Evolutionary conservation across 148 eudicot genomes (phyloP), one percentile per base, ranked within the genome.

Genomic region (Mesembryanthemum crystallinum): DNA sequence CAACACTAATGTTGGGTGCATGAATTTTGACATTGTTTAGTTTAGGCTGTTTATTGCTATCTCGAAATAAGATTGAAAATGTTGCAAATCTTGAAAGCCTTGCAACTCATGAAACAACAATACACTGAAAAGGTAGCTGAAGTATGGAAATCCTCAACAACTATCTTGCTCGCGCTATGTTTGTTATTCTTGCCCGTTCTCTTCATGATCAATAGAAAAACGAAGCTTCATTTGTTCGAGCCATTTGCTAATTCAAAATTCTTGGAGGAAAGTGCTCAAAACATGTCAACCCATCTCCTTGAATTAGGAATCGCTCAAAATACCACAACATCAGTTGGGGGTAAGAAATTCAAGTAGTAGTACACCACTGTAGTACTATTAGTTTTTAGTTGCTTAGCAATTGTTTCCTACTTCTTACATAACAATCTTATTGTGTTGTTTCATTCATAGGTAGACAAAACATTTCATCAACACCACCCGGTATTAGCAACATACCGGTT

Each of bases 131-230:
- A 42, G 18, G 13, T 73, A 9, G 33, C 49, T 43, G 73, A 78
- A 57, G 67, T 42, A 5, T 43, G 73, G 57, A 79, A 79, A 59
- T 67, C 67, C 57, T 13, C 68, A 14, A 73, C 29, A 32, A 43
- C 58, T 14, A 30, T 67, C n/a, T 66, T 67, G 61, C n/a, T 79
- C 42, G 55, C 39, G 3, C 6, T 73, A 18, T 57, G 73, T 67
- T 59, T 79, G 14, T 45, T 75, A 17, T 24, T 21, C 30, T 17
- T 79, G 37, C 68, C 76, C 8, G 29, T 61, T 61, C 7, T 73
- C 32, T 42, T 73, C 28, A n/a, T 58, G 51, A 1, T 73, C 39
- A 35, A 35, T 20, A 59, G 45, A 39, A 67, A 58, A 67, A 43
- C 77, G 17, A 67, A 58, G 35, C 27, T 17, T 33, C 51, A 0